A percentile compares a stretch with the other conserved stretches of the same genome.
phyloP scores from a whole-genome alignment of 2,329 filamentous ascomycete genomes.

The Aspergillus vadensis region DNA sequence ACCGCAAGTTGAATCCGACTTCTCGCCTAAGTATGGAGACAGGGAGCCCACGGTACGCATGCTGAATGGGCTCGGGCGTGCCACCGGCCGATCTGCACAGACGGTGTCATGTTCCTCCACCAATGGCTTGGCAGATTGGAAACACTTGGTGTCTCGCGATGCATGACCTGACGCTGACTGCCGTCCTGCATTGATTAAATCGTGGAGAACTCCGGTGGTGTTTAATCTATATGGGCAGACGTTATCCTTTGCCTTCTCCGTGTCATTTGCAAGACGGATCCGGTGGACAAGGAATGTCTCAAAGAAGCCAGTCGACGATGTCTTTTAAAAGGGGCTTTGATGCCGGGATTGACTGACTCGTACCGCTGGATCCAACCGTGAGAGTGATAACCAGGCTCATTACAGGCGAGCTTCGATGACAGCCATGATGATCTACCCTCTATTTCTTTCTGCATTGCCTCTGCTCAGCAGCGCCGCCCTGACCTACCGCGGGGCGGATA shows the following conservation, averaged over 20 bases:
- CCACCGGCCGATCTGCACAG: constrained; percentile 5
- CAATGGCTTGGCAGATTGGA: constrained; percentile 15
- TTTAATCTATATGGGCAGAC: constrained; percentile 4
- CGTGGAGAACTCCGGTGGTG: constrained; percentile 1
- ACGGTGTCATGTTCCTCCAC: constrained; percentile 20
- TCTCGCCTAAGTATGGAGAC: no score
- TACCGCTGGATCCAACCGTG: not conserved
- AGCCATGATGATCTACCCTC: constrained; percentile 17
- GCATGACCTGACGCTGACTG: not conserved
- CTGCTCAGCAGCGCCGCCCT: constrained; percentile 48
- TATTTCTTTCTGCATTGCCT: constrained; percentile 23
- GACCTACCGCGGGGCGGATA: constrained; percentile 68
- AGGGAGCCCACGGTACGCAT: no score
- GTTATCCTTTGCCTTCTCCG: not conserved
- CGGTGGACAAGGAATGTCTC: not conserved
- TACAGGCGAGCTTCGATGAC: not conserved
- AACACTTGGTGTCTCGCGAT: not conserved
- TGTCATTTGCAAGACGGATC: not conserved
- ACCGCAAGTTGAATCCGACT: no score
- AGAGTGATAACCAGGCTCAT: not conserved
- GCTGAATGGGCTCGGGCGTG: not conserved
- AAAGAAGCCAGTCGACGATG: not conserved
- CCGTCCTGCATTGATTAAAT: constrained; percentile 6
- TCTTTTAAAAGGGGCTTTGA: not conserved
- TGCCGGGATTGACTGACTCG: not conserved